These are phyloP conservation scores for Crithidia fasciculata DNA, from an alignment of 208 protist genomes.

Conservation along the genomic window DNA sequence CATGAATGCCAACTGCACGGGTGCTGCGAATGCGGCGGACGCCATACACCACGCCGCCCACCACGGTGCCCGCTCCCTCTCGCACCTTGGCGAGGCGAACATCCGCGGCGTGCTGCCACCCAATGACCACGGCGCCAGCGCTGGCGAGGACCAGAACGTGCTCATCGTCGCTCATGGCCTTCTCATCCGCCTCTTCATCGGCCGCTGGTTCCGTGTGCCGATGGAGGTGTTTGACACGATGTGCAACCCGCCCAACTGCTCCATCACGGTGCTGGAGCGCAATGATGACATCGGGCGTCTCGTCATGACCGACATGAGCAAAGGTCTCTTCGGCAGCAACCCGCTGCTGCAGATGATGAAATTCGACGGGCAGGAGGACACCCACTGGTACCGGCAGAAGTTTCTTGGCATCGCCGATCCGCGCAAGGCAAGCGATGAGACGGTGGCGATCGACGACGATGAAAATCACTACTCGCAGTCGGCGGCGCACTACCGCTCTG, in stretches of 20 bases:
- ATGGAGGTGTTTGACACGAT: constrained; percentile 90
- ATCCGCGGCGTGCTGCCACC: constrained; percentile 30
- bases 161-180: constrained; percentile 90
- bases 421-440: constrained; percentile 19
- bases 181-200: constrained; percentile 86
- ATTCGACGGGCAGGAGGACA: constrained; percentile 76
- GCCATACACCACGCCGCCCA: not conserved
- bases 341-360: constrained; percentile 86
- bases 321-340: constrained; percentile 83
- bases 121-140: constrained; percentile 27
- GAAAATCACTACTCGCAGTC: constrained; percentile 66
- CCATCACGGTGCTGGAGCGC: constrained; percentile 83
- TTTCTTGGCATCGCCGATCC: constrained; percentile 64
- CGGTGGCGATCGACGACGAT: constrained; percentile 52
- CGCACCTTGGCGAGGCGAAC: constrained; percentile 24
- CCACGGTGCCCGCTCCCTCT: constrained; percentile 12
- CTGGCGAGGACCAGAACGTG: constrained; percentile 77
- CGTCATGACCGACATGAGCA: constrained; percentile 86
- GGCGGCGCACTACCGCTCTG: constrained; percentile 38
- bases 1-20: not conserved
- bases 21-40: not conserved
- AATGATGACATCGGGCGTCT: constrained; percentile 57
- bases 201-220: constrained; percentile 82
- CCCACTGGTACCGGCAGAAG: constrained; percentile 62
- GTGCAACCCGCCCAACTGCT: constrained; percentile 90